These are phyloP conservation scores for Mortierella sp. DNA, from an alignment of 371 early-diverging fungal genomes.

Conservation along the genomic window DNA sequence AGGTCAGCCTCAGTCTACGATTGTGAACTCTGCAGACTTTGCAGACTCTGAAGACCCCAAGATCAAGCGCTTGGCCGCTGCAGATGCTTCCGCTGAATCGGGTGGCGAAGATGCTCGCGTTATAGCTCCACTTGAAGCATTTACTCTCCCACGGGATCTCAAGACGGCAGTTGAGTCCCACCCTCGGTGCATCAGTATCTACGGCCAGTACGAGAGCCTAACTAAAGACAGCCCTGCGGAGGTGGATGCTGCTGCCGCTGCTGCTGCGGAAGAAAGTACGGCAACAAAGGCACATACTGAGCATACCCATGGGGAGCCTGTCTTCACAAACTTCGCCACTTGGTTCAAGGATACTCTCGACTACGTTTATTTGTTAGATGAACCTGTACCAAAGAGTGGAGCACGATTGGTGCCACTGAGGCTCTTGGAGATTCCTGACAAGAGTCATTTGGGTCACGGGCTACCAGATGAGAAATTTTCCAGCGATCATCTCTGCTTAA, in stretches of 20 bases:
- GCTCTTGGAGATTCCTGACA: slow-evolving; percentile 58
- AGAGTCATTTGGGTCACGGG: slow-evolving; percentile 60
- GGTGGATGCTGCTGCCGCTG: slow-evolving; percentile 14
- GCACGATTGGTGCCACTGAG: slow-evolving; percentile 44
- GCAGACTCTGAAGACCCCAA: slow-evolving; percentile 38
- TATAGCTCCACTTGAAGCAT: slow-evolving; percentile 45
- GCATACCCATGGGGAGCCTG: slow-evolving; percentile 62
- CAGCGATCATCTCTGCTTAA: slow-evolving; percentile 68
- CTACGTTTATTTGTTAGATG: slow-evolving; percentile 61
- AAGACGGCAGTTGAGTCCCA: slow-evolving; percentile 24
- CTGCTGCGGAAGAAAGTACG: slow-evolving; percentile 28
- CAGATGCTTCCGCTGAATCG: neutral
- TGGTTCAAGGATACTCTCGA: slow-evolving; percentile 68
- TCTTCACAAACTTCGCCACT: slow-evolving; percentile 65
- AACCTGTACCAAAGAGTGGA: slow-evolving; percentile 24
- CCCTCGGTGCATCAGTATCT: slow-evolving; percentile 52
- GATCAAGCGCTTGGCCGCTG: slow-evolving; percentile 29
- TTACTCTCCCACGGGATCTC: slow-evolving; percentile 41
- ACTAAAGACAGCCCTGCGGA: slow-evolving; percentile 31
- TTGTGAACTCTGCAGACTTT: slow-evolving; percentile 22
- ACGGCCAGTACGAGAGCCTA: slow-evolving; percentile 46
- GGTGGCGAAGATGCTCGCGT: slow-evolving; percentile 48
- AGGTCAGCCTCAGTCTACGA: slow-evolving; percentile 13
- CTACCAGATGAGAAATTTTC: slow-evolving; percentile 70
- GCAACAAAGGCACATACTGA: slow-evolving; percentile 20